These are phyloP conservation scores for Entoloma clypeatum DNA, from an alignment of 1,284 basidiomycete species.

Conservation along the genomic window DNA sequence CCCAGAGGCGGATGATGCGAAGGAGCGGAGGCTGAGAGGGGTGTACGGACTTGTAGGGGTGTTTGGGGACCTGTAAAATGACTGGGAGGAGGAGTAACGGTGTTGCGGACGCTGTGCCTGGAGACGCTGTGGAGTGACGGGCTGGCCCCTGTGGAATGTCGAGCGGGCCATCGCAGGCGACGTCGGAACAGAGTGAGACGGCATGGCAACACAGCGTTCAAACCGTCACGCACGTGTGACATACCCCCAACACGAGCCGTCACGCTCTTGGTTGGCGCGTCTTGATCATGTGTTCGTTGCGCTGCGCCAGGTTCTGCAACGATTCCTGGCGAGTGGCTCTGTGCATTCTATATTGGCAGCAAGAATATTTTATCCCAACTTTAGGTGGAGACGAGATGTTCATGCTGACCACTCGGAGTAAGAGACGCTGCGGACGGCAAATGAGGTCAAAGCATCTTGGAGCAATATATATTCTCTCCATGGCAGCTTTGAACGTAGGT, in stretches of 20 bases:
- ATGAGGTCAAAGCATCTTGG: no score
- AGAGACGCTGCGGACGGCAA: no score
- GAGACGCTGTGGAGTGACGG: slow-evolving; percentile 38
- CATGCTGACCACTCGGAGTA: no score
- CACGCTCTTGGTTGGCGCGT: slow-evolving; percentile 17
- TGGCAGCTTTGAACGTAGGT: no score
- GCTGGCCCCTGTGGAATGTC: slow-evolving; percentile 29
- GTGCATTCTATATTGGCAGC: no score
- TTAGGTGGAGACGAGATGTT: no score
- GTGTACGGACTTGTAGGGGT: slow-evolving; percentile 57
- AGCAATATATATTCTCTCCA: no score
- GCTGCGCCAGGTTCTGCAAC: not conserved
- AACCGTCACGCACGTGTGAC: slow-evolving; percentile 15
- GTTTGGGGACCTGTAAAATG: slow-evolving; percentile 35
- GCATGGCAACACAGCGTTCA: slow-evolving; percentile 19
- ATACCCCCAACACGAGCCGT: slow-evolving; percentile 16
- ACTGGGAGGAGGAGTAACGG: slow-evolving; percentile 29
- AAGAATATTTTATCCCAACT: no score
- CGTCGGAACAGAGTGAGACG: slow-evolving; percentile 36
- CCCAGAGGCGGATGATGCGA: slow-evolving; percentile 46
- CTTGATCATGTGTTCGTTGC: slow-evolving; percentile 17
- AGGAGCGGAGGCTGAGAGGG: slow-evolving; percentile 61
- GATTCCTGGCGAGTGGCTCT: no score
- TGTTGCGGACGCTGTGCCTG: slow-evolving; percentile 20
- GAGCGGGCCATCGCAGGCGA: slow-evolving; percentile 39